Conservation (phyloP, 495 filamentous ascomycete genomes). For the Extremus antarcticus region DNA sequence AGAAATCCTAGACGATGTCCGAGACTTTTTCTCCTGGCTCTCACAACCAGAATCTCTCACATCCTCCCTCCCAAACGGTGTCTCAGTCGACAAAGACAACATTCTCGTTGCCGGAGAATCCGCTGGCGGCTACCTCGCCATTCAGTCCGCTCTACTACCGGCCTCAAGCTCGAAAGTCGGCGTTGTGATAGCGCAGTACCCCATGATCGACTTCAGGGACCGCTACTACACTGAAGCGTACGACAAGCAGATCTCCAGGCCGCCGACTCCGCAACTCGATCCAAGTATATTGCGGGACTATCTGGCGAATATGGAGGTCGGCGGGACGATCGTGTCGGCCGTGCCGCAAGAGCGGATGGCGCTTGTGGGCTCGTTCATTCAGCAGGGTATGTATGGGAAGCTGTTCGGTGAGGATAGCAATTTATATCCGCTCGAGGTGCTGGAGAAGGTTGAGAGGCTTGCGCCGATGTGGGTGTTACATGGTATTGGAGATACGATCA, state of each 20-base stretch:
- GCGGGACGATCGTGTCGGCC: slow-evolving; percentile 3
- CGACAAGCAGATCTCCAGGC: not conserved
- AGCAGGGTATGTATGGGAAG: slow-evolving; percentile 9
- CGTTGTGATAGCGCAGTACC: slow-evolving; percentile 18
- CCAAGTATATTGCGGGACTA: slow-evolving; percentile 4
- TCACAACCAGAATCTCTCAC: slow-evolving; percentile 8
- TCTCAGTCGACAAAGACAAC: slow-evolving; percentile 10
- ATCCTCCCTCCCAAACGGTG: not conserved
- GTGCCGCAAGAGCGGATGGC: slow-evolving; percentile 2
- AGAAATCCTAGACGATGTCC: slow-evolving; percentile 40
- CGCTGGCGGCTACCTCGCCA: slow-evolving; percentile 32
- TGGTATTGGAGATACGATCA: slow-evolving; percentile 16
- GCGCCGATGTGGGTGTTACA: slow-evolving; percentile 18
- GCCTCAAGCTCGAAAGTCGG: slow-evolving; percentile 24
- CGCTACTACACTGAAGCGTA: not conserved
- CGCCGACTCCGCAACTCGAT: slow-evolving; percentile 3
- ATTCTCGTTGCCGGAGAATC: slow-evolving; percentile 25
- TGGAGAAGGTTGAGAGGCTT: slow-evolving; percentile 9
- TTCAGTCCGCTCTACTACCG: slow-evolving; percentile 27
- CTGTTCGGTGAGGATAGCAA: slow-evolving; percentile 7
- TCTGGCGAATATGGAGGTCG: slow-evolving; percentile 6
- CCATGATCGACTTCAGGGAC: slow-evolving; percentile 12
- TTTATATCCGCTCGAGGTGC: slow-evolving; percentile 9
- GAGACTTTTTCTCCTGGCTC: slow-evolving; percentile 43
- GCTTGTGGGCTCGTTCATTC: slow-evolving; percentile 3